These are phyloP conservation scores for Elaphomyces granulatus DNA, from an alignment of 495 filamentous ascomycete genomes.

Conservation along the genomic window DNA sequence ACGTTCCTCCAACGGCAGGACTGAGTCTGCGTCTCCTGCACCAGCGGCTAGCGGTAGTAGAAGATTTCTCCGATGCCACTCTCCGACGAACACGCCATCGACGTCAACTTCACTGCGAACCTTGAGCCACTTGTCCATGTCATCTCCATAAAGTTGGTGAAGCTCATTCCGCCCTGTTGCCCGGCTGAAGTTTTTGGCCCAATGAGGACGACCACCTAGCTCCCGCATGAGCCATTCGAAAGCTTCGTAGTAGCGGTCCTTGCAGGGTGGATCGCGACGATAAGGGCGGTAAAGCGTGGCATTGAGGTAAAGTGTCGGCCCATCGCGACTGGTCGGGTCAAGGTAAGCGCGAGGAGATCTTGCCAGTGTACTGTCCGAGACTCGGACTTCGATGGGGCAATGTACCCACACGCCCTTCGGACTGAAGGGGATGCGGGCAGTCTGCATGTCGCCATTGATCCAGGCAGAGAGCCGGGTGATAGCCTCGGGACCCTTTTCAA, in stretches of 20 bases:
- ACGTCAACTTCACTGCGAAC: constrained; percentile 67
- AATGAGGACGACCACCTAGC: constrained; percentile 79
- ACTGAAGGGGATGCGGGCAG: constrained; percentile 60
- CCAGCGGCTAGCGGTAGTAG: constrained; percentile 20
- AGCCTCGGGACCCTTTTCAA: constrained; percentile 80
- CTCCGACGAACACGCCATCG: constrained; percentile 79
- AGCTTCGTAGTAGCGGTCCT: constrained; percentile 70
- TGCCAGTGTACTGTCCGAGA: constrained; percentile 54
- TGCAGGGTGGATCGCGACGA: constrained; percentile 61
- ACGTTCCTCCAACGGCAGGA: constrained; percentile 33
- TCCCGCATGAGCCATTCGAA: constrained; percentile 96
- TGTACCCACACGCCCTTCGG: constrained; percentile 74
- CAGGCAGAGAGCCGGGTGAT: constrained; percentile 70
- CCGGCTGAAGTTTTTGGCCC: constrained; percentile 82
- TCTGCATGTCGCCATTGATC: constrained; percentile 50
- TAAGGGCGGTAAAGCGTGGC: constrained; percentile 93
- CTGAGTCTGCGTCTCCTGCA: constrained; percentile 4
- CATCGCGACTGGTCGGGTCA: constrained; percentile 51
- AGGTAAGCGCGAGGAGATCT: constrained; percentile 54
- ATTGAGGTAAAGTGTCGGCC: constrained; percentile 84
- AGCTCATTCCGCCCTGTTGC: constrained; percentile 34
- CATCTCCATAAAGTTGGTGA: constrained; percentile 33
- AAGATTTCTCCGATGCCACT: constrained; percentile 72
- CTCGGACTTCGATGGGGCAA: constrained; percentile 84
- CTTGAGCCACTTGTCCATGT: constrained; percentile 49